phyloP scores from a whole-genome alignment of 441 rosid genomes.

The Cnidoscolus chayamansa region DNA sequence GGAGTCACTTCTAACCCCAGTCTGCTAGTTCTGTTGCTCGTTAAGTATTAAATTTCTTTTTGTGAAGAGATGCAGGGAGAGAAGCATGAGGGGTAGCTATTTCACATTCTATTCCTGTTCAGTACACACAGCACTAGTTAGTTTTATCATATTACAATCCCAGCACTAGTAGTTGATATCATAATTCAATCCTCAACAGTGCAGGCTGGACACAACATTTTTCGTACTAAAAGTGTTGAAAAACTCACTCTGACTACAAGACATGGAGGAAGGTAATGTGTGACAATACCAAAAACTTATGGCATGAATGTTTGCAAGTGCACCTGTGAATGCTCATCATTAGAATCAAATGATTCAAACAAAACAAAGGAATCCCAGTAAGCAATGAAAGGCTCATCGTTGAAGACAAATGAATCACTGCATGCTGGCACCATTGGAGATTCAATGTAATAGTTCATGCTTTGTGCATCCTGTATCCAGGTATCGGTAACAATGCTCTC shows the following conservation, averaged over 20 bases:
- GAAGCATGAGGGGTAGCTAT: neutral
- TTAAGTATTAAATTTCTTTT: neutral
- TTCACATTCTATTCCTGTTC: neutral
- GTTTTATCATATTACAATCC: neutral
- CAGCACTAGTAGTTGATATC: neutral
- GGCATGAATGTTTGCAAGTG: slow-evolving; percentile 10
- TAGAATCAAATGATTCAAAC: slow-evolving; percentile 32
- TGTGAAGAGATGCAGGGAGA: neutral
- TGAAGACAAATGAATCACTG: slow-evolving; percentile 36
- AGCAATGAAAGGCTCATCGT: slow-evolving; percentile 42
- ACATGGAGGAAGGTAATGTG: neutral
- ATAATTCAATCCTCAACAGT: neutral
- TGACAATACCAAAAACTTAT: slow-evolving; percentile 7
- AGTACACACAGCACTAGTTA: neutral
- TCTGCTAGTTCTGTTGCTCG: neutral
- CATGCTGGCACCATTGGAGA: slow-evolving; percentile 33
- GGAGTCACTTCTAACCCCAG: no score
- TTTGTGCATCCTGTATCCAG: slow-evolving; percentile 39
- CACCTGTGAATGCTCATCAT: slow-evolving; percentile 6
- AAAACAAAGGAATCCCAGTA: slow-evolving; percentile 44
- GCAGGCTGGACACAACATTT: slow-evolving; percentile 5
- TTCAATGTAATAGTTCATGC: slow-evolving; percentile 34
- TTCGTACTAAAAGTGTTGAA: neutral
- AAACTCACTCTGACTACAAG: neutral
- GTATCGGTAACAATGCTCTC: slow-evolving; percentile 9